A percentile compares a stretch with the other conserved stretches of the same genome.
Conservation (phyloP, 352 stramenopile species). For the Globisporangium yorkense region DNA sequence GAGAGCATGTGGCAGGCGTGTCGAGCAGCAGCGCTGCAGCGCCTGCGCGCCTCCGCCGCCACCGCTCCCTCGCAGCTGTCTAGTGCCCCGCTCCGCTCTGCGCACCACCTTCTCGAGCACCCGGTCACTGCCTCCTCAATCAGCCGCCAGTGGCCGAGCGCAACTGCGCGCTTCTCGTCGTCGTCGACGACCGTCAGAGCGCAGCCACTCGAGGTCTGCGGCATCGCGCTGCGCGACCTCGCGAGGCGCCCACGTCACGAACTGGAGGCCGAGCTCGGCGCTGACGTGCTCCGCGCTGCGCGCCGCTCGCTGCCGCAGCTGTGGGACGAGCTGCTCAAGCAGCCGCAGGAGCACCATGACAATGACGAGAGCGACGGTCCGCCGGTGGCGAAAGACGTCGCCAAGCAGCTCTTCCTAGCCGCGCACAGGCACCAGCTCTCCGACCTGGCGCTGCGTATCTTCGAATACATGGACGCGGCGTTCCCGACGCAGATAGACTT, state of each 20-base stretch:
- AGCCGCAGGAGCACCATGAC: too few species aligned
- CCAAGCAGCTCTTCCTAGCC: constrained; percentile 26
- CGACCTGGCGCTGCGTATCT: constrained; percentile 26
- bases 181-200: not conserved
- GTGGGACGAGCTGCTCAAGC: constrained; percentile 19
- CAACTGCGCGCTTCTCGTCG: constrained; percentile 2
- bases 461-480: constrained; percentile 34
- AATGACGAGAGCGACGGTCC: not conserved
- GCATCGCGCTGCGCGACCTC: constrained; percentile 26
- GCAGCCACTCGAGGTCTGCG: constrained; percentile 7
- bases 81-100: not conserved
- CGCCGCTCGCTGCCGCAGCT: constrained; percentile 18
- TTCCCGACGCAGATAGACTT: constrained; percentile 26
- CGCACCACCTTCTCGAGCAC: not conserved
- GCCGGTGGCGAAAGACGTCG: constrained; percentile 13
- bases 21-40: constrained; percentile 7
- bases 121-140: not conserved
- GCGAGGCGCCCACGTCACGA: constrained; percentile 22
- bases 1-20: constrained; percentile 7
- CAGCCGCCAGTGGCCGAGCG: not conserved
- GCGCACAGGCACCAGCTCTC: constrained; percentile 18
- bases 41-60: not conserved
- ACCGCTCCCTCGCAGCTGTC: not conserved
- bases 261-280: constrained; percentile 19
- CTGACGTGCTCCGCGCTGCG: constrained; percentile 17